Conservation (phyloP, 2,329 filamentous ascomycete species). For the Mycosphaerella sp. region DNA sequence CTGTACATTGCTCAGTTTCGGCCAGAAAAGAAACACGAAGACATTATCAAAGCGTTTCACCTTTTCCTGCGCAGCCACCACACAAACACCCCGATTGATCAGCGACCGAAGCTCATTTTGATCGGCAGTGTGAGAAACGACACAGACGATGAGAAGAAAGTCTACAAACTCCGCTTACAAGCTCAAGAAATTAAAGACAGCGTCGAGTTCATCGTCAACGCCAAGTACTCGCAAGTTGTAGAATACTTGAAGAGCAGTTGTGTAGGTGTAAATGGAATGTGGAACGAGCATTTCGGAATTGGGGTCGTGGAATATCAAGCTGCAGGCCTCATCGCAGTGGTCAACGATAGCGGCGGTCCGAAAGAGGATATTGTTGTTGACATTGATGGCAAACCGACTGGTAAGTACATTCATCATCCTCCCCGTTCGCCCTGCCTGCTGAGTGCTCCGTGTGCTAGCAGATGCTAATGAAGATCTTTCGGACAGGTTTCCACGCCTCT, state of each 20-base stretch:
- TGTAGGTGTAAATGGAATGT: constrained; percentile 96
- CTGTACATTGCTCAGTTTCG: constrained; percentile 97
- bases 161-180: constrained; percentile 81
- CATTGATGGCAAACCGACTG: constrained; percentile 70
- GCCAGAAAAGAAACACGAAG: constrained; percentile 90
- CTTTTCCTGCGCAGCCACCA: constrained; percentile 59
- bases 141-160: constrained; percentile 63
- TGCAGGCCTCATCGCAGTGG: constrained; percentile 84
- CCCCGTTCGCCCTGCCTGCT: neutral
- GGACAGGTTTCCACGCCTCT: constrained; percentile 73
- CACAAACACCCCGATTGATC: constrained; percentile 30
- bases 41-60: constrained; percentile 80
- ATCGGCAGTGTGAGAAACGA: constrained; percentile 90
- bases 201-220: constrained; percentile 85
- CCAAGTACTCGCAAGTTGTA: constrained; percentile 80
- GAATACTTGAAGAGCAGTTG: constrained; percentile 69
- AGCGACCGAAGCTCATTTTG: constrained; percentile 64
- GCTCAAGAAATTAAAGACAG: constrained; percentile 77
- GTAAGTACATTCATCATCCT: constrained; percentile 40
- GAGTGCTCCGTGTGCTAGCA: neutral
- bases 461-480: constrained; percentile 6
- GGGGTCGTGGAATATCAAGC: constrained; percentile 98
- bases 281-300: constrained; percentile 99
- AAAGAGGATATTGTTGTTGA: constrained; percentile 87
- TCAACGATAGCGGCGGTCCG: constrained; percentile 88